Percentiles rank a stretch among this genome's conserved stretches.
phyloP scores from a whole-genome alignment of 176 grass and related monocot genomes.

The Microstegium vimineum region DNA sequence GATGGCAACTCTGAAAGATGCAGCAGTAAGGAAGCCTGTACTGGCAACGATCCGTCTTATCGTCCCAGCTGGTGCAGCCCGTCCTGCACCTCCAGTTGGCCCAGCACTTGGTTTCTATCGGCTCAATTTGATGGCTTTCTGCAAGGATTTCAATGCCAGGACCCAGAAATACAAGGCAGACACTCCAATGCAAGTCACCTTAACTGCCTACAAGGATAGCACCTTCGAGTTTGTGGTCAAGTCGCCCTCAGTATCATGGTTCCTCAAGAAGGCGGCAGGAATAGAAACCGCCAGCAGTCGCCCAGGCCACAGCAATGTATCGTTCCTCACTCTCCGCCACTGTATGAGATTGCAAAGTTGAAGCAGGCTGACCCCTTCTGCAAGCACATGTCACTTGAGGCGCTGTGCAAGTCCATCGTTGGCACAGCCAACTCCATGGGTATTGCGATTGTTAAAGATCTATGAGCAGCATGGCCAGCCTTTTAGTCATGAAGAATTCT shows the following conservation, averaged over 20 bases:
- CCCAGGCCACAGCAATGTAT: slow-evolving; percentile 49
- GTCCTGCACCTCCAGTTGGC: slow-evolving; percentile 77
- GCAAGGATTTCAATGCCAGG: slow-evolving; percentile 96
- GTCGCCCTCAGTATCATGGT: slow-evolving; percentile 77
- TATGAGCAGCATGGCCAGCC: slow-evolving; percentile 32
- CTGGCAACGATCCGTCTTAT: slow-evolving; percentile 76
- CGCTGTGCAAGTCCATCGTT: slow-evolving; percentile 84
- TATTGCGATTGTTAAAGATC: slow-evolving; percentile 82
- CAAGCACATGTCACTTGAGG: slow-evolving; percentile 78
- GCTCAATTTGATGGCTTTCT: slow-evolving; percentile 93
- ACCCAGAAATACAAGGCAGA: slow-evolving; percentile 95
- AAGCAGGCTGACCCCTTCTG: slow-evolving; percentile 67
- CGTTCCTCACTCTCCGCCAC: slow-evolving; percentile 63
- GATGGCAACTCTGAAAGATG: slow-evolving; percentile 77
- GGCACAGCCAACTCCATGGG: slow-evolving; percentile 86
- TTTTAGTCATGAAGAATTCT: background rate
- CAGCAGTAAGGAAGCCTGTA: slow-evolving; percentile 52
- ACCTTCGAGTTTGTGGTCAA: slow-evolving; percentile 85
- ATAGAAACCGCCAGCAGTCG: slow-evolving; percentile 59
- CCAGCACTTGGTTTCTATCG: slow-evolving; percentile 75
- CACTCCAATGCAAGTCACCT: slow-evolving; percentile 76
- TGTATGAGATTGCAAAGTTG: slow-evolving; percentile 87
- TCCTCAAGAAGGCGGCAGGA: slow-evolving; percentile 80
- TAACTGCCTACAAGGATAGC: slow-evolving; percentile 90
- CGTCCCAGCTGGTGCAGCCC: slow-evolving; percentile 67